These are phyloP conservation scores for Stachybotrys chlorohalonatus DNA, from an alignment of 2,329 filamentous ascomycete genomes.

Conservation along the genomic window DNA sequence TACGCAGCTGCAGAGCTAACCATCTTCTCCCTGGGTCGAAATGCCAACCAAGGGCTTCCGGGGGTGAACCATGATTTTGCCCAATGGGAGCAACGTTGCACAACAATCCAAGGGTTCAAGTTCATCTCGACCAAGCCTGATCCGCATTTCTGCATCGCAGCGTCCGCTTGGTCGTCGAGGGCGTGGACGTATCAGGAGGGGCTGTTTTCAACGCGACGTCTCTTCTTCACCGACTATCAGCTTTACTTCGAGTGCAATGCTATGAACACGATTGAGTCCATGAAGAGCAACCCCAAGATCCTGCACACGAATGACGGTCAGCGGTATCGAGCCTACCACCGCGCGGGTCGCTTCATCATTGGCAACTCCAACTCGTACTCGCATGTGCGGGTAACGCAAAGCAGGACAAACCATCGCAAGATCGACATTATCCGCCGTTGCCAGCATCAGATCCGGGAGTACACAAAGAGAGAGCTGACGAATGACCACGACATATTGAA, in stretches of 20 bases:
- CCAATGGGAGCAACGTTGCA: background rate
- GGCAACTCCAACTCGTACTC: constrained; percentile 1
- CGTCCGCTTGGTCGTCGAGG: background rate
- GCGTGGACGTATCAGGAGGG: constrained; percentile 1
- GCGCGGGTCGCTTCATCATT: background rate
- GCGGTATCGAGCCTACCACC: background rate
- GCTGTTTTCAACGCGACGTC: background rate
- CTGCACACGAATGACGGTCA: background rate
- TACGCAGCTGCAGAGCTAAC: background rate
- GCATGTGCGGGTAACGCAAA: background rate
- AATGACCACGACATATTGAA: background rate
- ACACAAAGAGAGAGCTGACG: background rate
- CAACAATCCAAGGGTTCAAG: background rate
- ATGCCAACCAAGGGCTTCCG: background rate
- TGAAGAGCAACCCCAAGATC: background rate
- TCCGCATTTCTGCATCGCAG: constrained; percentile 1
- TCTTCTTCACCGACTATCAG: constrained; percentile 1
- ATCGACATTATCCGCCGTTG: constrained; percentile 1
- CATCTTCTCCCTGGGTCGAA: background rate
- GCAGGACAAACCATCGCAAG: background rate
- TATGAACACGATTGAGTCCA: background rate
- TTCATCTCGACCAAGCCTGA: background rate
- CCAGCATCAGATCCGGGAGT: background rate
- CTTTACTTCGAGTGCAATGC: constrained; percentile 1
- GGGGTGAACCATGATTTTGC: background rate